Evolutionary conservation across 129 eudicot genomes (phyloP), one percentile per base, ranked within the genome.

Genomic region (Flaveria ramosissima): DNA sequence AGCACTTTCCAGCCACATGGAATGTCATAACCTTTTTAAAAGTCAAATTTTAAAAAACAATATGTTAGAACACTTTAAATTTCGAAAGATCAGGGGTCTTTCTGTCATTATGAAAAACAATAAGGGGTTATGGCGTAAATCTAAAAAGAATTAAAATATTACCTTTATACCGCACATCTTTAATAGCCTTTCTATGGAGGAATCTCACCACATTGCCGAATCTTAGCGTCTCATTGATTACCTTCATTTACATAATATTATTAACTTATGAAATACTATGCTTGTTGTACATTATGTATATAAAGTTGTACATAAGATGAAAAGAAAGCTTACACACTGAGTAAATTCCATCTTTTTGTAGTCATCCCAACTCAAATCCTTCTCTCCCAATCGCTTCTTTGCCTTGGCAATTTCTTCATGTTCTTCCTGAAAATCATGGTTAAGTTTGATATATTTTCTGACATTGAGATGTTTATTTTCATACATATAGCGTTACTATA

Each of bases 1-100:
- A 94, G 81, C 83, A 94, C 98, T 87, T 94, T 94, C 98, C 98
- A 94, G 23, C 98, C 98, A 86, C 98, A 79, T 91, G 97, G 96
- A 91, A 94, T 94, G 96, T 94, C 98, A 87, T 90, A 91, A 59
- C 97, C 98, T 94, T 85, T 70, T 56, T 47, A 70, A 57, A 78
- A 72, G 81, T 77, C 85, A 77, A 71, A 69, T 67, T 68, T 42
- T 13, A 46, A 53, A 39, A 50, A 13, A 60, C 1, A 36, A 36
- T 0, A 12, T 23, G 41, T 42, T 6, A 27, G 20, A 15, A 55
- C 69, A 45, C 59, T 43, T 55, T 46, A 47, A 15, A 7, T 50
- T 36, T 51, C 12, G 52, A 73, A 64, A 66, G 45, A 7, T 26
- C 5, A 80, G 50, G 79, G 84, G 47, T 20, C 14, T 27, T 55